Evolutionary conservation across 257 asterid species (phyloP), one percentile per base, ranked within the genome.

Genomic region (Craterostigma plantagineum): DNA sequence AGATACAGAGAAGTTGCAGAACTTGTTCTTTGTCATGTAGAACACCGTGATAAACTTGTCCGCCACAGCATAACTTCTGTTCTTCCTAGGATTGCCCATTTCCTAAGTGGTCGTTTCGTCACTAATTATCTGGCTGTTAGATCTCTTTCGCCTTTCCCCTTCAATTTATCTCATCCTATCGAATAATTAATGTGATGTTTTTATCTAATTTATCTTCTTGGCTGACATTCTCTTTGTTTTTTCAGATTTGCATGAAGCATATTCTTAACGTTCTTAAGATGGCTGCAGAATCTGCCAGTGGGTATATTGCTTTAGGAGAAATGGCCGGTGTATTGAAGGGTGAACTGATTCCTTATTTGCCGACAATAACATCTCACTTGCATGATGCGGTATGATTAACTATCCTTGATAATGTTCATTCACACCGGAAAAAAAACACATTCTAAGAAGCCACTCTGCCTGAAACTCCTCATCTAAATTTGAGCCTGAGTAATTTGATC

Each of bases 301-400:
- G 95, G 59, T 90, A 82, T 74, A 79, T 79, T 61, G 98, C 98
- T 51, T 91, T 90, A 13, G 98, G 98, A 59, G 98, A 90, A 73
- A 90, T 90, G 98, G 95, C 98, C 58, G 98, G 93, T 61, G 98
- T 95, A 33, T 70, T 90, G 68, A 94, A 83, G 55, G 98, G 98
- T 47, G 95, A 90, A 66, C 95, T 90, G 64, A 62, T 70, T 18
- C 64, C 79, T 63, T 90, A 83, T 83, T 70, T 90, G 98, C 93
- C 95, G 84, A 90, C 81, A 75, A 83, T 90, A 76, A 83, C 92
- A 30, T 52, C 87, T 51, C 98, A 90, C 72, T 66, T 90, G 58
- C 95, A 92, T 54, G 98, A 90, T 67, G 95, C 95, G 56, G 98
- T 90, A 77, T 59, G 81, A 9, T n/a, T n/a, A n/a, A n/a, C n/a